Conservation (phyloP, 306 rosid genomes). For the Inga leiocalycina region DNA sequence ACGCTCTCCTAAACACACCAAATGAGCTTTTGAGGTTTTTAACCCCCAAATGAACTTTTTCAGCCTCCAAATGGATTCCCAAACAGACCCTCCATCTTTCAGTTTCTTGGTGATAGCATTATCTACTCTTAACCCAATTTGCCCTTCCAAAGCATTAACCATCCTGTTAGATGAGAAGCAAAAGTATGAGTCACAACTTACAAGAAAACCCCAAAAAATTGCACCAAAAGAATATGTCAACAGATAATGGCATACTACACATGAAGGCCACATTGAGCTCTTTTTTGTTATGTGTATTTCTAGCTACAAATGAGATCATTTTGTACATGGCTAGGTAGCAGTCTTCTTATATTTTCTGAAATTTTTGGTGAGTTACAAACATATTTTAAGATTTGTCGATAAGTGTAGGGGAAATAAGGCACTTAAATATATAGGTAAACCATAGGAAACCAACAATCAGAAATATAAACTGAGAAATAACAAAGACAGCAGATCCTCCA, state of each 20-base stretch:
- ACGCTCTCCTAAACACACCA: no score
- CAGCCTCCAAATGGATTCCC: no score
- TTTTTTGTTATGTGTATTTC: neutral
- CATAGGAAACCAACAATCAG: conserved; percentile 12
- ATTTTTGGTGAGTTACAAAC: neutral
- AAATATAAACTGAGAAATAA: conserved; percentile 4
- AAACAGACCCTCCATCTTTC: no score
- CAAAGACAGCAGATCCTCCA: conserved; percentile 2
- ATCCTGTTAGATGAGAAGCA: conserved; percentile 63
- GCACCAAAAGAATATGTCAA: conserved; percentile 12
- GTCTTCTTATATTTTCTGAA: neutral
- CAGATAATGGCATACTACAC: neutral
- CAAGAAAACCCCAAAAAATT: conserved; percentile 19
- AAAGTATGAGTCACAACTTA: conserved; percentile 29
- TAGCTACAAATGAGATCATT: neutral
- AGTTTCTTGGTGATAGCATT: no score
- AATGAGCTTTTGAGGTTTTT: no score
- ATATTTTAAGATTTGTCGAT: neutral
- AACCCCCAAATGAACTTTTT: no score
- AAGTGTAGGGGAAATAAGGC: neutral
- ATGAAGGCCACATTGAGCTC: neutral
- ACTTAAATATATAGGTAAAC: neutral
- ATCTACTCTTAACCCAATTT: conserved; percentile 37
- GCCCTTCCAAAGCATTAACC: conserved; percentile 80
- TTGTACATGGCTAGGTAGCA: neutral